Evolutionary conservation across 2,329 filamentous ascomycete species (phyloP).

Genomic region (Xylaria sp.): DNA sequence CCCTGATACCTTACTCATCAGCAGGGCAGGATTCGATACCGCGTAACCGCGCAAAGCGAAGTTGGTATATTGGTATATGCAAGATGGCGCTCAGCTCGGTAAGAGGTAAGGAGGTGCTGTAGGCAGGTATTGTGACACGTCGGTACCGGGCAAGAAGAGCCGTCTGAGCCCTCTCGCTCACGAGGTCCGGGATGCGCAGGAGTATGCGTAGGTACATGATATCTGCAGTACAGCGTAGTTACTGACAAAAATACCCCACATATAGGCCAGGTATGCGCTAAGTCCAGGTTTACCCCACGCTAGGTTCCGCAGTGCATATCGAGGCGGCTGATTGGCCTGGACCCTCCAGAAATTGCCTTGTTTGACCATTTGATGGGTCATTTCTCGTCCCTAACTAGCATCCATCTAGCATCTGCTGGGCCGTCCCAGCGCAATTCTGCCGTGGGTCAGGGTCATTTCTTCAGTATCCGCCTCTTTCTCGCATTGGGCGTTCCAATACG

Average conservation of each 20-base stretch:
- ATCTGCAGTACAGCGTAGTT: too few relatives aligned
- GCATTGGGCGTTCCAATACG: slow-evolving; percentile 28
- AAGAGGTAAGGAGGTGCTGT: slow-evolving; percentile 10
- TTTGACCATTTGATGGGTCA: slow-evolving; percentile 34
- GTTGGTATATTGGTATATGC: background rate
- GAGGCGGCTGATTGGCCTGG: slow-evolving; percentile 33
- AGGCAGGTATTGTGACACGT: background rate
- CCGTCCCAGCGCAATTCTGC: slow-evolving; percentile 33
- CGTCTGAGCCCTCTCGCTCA: background rate
- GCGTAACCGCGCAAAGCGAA: slow-evolving; percentile 30
- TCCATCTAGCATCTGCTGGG: slow-evolving; percentile 32
- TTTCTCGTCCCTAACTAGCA: slow-evolving; percentile 26
- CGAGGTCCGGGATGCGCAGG: background rate
- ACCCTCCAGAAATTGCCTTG: slow-evolving; percentile 31
- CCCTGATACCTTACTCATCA: slow-evolving; percentile 27
- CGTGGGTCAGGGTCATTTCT: slow-evolving; percentile 22
- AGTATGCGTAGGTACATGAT: too few relatives aligned
- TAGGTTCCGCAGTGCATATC: slow-evolving; percentile 17
- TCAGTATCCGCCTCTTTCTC: slow-evolving; percentile 13
- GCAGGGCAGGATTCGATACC: slow-evolving; percentile 5
- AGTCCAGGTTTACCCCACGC: slow-evolving; percentile 27
- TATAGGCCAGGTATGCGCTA: background rate
- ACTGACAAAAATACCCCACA: background rate
- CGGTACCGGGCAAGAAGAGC: slow-evolving; percentile 21
- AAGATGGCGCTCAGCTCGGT: slow-evolving; percentile 13